Percentiles rank a stretch among this genome's conserved stretches.
These are phyloP conservation scores for Chlamydomonas eustigma DNA, from an alignment of 139 green algal genomes.

Conservation along the genomic window DNA sequence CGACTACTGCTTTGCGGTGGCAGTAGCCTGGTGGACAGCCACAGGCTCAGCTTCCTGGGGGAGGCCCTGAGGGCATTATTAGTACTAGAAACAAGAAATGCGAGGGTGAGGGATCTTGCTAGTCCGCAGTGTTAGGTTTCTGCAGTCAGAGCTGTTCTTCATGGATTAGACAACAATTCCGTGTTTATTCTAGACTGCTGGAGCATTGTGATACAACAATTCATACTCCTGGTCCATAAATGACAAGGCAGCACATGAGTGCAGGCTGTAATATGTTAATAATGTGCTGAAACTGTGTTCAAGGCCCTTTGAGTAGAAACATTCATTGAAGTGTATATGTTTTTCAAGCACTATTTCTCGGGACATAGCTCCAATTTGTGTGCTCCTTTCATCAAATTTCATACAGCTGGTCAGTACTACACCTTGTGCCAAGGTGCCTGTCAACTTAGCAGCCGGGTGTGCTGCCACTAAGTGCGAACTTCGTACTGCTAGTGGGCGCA, in stretches of 20 bases:
- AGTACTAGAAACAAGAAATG: slow-evolving; percentile 41
- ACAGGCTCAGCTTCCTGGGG: slow-evolving; percentile 64
- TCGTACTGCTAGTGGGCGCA: slow-evolving; percentile 35
- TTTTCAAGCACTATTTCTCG: too few species aligned
- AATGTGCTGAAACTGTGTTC: too few species aligned
- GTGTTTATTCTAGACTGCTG: too few species aligned
- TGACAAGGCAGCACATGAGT: too few species aligned
- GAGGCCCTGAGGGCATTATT: slow-evolving; percentile 74
- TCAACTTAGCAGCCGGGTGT: slow-evolving; percentile 59
- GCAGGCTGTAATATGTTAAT: too few species aligned
- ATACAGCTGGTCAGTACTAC: slow-evolving; percentile 22
- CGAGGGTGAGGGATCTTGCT: not conserved
- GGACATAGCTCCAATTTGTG: too few species aligned
- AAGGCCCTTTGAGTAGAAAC: too few species aligned
- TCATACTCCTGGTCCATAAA: too few species aligned
- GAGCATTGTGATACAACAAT: too few species aligned
- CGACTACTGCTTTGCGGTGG: slow-evolving; percentile 60
- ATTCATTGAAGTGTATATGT: too few species aligned
- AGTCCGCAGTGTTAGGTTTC: not conserved
- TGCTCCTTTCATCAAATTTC: not conserved
- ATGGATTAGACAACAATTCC: too few species aligned
- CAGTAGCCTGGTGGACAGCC: slow-evolving; percentile 46
- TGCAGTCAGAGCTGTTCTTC: too few species aligned
- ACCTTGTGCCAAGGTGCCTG: slow-evolving; percentile 41
- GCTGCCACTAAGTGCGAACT: slow-evolving; percentile 55